Conservation (phyloP, 2,329 filamentous ascomycete genomes). For the Echinosphaeria canescens region DNA sequence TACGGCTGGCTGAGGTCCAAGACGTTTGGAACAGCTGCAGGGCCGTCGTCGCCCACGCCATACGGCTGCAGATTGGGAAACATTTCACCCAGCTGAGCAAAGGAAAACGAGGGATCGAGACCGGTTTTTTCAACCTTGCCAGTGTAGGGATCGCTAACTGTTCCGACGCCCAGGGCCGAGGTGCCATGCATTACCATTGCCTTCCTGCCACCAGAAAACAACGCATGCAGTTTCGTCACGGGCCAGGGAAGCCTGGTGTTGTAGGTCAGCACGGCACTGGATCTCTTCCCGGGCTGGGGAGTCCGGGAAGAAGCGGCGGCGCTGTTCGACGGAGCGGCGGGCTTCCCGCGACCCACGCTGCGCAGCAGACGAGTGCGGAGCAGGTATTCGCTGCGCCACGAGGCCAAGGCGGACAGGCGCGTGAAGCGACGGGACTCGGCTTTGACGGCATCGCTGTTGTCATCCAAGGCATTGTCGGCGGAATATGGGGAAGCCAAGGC, state of each 20-base stretch:
- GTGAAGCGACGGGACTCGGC: constrained; percentile 61
- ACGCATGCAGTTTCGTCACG: constrained; percentile 60
- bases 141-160: constrained; percentile 56
- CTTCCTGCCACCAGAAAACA: constrained; percentile 52
- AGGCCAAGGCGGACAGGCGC: constrained; percentile 62
- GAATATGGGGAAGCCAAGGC: constrained; percentile 18
- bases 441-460: constrained; percentile 20
- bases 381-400: constrained; percentile 93
- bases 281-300: constrained; percentile 35
- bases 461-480: constrained; percentile 13
- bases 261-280: constrained; percentile 62
- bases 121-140: constrained; percentile 72
- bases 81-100: constrained; percentile 59
- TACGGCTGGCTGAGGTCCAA: constrained; percentile 82
- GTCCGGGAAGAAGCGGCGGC: constrained; percentile 26
- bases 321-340: constrained; percentile 36
- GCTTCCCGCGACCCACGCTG: constrained; percentile 65
- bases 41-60: constrained; percentile 56
- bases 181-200: constrained; percentile 67
- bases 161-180: constrained; percentile 56
- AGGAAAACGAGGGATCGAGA: constrained; percentile 49
- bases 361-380: constrained; percentile 66
- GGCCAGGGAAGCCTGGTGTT: constrained; percentile 64
- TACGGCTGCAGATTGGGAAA: constrained; percentile 54
- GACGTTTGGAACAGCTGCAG: constrained; percentile 59